Conservation (phyloP, 129 eudicot species). For the Helianthus tuberosus region DNA sequence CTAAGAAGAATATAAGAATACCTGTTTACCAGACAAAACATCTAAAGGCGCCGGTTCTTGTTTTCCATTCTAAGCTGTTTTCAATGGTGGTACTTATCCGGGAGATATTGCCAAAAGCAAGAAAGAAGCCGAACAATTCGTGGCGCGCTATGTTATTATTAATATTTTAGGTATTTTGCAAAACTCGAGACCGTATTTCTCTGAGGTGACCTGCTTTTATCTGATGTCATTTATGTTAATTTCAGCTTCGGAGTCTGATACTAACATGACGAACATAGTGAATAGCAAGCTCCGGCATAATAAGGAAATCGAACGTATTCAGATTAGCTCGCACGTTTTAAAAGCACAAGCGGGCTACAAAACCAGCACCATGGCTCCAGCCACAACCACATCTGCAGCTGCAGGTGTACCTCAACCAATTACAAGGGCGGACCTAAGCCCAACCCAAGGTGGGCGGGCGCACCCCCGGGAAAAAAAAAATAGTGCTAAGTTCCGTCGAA, state of each 20-base stretch:
- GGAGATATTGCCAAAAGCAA: conserved; percentile 53
- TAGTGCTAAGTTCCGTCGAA: too few relatives aligned
- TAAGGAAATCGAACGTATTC: conserved; percentile 6
- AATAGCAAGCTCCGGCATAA: conserved; percentile 40
- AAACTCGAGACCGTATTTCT: neutral
- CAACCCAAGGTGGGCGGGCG: too few relatives aligned
- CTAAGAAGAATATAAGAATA: conserved; percentile 32
- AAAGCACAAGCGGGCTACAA: neutral
- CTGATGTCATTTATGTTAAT: neutral
- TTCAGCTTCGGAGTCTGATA: conserved; percentile 45
- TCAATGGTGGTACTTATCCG: conserved; percentile 40
- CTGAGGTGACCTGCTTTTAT: conserved; percentile 5
- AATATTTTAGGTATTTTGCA: conserved; percentile 49
- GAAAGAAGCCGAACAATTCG: conserved; percentile 66
- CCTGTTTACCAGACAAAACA: conserved; percentile 44
- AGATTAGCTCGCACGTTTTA: too few relatives aligned
- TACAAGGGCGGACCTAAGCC: too few relatives aligned
- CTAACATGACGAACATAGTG: conserved; percentile 40
- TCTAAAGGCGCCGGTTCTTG: conserved; percentile 25
- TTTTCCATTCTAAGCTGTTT: conserved; percentile 40
- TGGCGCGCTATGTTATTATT: conserved; percentile 56
- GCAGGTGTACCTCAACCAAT: neutral
- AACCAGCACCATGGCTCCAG: neutral
- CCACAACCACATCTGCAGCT: neutral
- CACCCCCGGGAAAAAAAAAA: too few relatives aligned